phyloP scores from a whole-genome alignment of 441 rosid genomes.

The Erysimum cheiri region DNA sequence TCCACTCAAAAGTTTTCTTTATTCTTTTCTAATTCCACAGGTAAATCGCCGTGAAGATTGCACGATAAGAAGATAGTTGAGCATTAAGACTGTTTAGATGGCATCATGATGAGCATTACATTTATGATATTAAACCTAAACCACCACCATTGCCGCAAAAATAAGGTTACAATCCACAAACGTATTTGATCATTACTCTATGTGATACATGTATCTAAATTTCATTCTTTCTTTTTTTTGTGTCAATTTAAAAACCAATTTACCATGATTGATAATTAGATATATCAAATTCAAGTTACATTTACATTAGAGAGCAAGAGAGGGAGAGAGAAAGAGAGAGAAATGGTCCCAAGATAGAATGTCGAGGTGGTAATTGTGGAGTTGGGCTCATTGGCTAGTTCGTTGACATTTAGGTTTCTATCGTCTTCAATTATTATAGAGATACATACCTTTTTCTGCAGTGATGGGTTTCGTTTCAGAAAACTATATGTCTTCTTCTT shows the following conservation, averaged over 20 bases:
- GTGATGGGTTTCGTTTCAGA: slow-evolving; percentile 43
- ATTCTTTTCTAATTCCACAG: slow-evolving; percentile 22
- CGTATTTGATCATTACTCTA: slow-evolving; percentile 37
- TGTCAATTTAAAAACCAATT: slow-evolving; percentile 4
- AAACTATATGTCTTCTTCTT: slow-evolving; percentile 27
- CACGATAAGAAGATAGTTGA: slow-evolving; percentile 43
- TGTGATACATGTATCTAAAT: slow-evolving; percentile 33
- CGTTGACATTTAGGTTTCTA: slow-evolving; percentile 43
- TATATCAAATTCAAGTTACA: slow-evolving; percentile 13
- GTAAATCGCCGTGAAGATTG: slow-evolving; percentile 48
- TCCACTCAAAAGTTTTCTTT: slow-evolving; percentile 45
- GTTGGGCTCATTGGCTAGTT: slow-evolving; percentile 46
- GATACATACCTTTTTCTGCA: slow-evolving; percentile 39
- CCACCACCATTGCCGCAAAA: slow-evolving; percentile 43
- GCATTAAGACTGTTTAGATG: slow-evolving; percentile 35
- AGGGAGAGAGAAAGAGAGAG: slow-evolving; percentile 17
- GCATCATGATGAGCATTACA: slow-evolving; percentile 35
- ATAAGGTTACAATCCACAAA: slow-evolving; percentile 43
- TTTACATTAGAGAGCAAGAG: background rate
- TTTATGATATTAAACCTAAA: slow-evolving; percentile 38
- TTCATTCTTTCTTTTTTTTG: background rate
- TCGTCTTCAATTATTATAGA: slow-evolving; percentile 46
- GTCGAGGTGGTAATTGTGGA: slow-evolving; percentile 39
- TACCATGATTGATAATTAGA: slow-evolving; percentile 15
- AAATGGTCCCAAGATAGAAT: slow-evolving; percentile 46